Base-by-base conservation (phyloP, 768 basidiomycete genomes). In the Tylopilus felleus region DNA sequence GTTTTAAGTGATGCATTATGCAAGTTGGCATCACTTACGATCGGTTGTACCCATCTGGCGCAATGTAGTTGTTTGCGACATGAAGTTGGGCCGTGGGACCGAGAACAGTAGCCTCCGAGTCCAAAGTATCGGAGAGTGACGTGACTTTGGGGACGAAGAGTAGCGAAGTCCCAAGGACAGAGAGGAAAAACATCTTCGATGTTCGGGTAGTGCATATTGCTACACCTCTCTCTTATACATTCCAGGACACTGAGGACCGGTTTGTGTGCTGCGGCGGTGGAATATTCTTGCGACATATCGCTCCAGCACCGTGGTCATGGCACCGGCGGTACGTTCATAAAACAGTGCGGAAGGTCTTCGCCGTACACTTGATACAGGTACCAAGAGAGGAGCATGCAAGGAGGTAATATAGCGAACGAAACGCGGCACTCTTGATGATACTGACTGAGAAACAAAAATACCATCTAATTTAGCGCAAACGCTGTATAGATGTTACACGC, bases 41-140 rank as follows among this genome's bases (percentile, higher is more conserved):
- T 8, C 36, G n/a, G n/a, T n/a, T 38, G 36, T n/a, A 19, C n/a
- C 36, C 36, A 4, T 38, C 36, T n/a, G 36, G 36, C 36, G 36
- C 9, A 38, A 38, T 17, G 9, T 38, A 8, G 3, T 19, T 17
- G 36, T 38, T 38, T 8, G 16, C 36, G n/a, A 38, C 4, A 38
- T n/a, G 36, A 38, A 38, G 36, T 38, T 8, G n/a, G n/a, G n/a
- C 44, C 4, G 55, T 51, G 21, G 67, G 59, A 17, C 62, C 60
- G 12, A 68, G 17, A 8, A 14, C 27, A 21, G 41, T 5, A n/a
- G 8, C 4, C 1, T 3, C 13, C 22, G 49, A 21, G 35, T 41
- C 43, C 25, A 29, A 8, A 29, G 44, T 29, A 5, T 25, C 19
- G 16, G 42, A 22, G 21, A 35, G 6, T 22, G 47, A 51, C 8